Conservation (phyloP, 2,329 filamentous ascomycete species). For the Talaromyces sp. region DNA sequence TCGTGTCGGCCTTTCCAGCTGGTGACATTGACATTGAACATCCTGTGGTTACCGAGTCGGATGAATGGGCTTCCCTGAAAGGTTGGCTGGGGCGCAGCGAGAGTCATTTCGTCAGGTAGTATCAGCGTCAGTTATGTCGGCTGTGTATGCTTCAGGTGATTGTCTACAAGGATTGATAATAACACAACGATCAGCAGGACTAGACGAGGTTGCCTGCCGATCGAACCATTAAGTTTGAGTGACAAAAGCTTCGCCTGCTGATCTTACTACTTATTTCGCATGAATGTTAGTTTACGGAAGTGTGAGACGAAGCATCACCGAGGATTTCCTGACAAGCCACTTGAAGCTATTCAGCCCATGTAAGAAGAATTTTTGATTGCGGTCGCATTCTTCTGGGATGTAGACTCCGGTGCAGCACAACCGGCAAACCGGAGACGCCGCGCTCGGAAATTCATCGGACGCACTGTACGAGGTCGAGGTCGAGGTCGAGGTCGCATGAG, state of each 20-base stretch:
- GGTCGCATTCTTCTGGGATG: too few species aligned
- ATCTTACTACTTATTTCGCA: background rate
- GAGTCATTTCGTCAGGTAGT: too few species aligned
- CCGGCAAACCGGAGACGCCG: too few species aligned
- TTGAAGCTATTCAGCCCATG: background rate
- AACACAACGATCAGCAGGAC: background rate
- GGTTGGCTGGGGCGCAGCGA: background rate
- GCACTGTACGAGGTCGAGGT: background rate
- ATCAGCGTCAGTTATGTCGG: too few species aligned
- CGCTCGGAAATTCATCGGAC: background rate
- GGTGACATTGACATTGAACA: too few species aligned
- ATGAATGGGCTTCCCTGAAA: background rate
- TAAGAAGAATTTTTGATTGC: background rate
- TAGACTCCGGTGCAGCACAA: too few species aligned
- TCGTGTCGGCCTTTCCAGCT: too few species aligned
- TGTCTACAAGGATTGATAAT: background rate
- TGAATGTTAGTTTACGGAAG: background rate
- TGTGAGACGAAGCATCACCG: background rate
- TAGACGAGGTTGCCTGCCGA: background rate
- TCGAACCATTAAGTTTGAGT: background rate
- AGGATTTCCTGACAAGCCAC: background rate
- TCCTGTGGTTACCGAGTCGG: background rate
- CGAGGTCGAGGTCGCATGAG: background rate
- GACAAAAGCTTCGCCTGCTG: background rate
- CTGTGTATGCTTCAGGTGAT: too few species aligned